Evolutionary conservation across 2,329 filamentous ascomycete species (phyloP).

Genomic region (Venturia asperata): DNA sequence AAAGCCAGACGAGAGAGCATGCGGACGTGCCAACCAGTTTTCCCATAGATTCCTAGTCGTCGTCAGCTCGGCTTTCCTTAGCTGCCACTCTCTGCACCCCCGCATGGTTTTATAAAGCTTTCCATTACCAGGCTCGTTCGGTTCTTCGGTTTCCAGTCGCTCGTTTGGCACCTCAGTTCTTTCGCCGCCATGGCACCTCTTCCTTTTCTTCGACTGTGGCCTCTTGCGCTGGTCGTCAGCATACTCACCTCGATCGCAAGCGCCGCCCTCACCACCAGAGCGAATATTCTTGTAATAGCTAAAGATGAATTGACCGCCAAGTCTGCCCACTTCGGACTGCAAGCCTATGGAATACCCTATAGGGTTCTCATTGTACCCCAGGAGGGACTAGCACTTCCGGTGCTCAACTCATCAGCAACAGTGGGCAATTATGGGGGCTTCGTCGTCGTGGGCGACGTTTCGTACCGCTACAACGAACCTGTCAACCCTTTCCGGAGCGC

Average conservation of each 20-base stretch:
- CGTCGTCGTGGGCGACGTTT: conserved; percentile 47
- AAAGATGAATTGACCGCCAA: conserved; percentile 44
- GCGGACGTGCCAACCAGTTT: background rate
- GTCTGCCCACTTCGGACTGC: conserved; percentile 47
- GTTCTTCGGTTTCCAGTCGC: background rate
- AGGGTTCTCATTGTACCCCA: conserved; percentile 50
- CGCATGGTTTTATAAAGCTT: conserved; percentile 8
- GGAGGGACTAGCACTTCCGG: conserved; percentile 44
- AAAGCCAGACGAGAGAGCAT: background rate
- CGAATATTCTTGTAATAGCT: conserved; percentile 51
- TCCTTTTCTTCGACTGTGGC: background rate
- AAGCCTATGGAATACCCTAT: conserved; percentile 55
- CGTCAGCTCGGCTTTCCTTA: conserved; percentile 8
- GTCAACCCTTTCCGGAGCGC: conserved; percentile 43
- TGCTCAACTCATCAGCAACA: conserved; percentile 42
- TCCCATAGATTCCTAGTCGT: background rate
- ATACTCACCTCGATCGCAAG: background rate
- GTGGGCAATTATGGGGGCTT: conserved; percentile 55
- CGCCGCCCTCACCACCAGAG: conserved; percentile 5
- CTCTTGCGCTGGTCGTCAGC: background rate
- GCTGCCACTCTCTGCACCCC: background rate
- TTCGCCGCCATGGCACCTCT: conserved; percentile 4
- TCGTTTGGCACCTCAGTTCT: conserved; percentile 9
- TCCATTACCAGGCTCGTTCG: background rate
- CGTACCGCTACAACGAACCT: conserved; percentile 42